Evolutionary conservation across 768 basidiomycete species (phyloP).

Genomic region (Paxillus ammoniavirescens): DNA sequence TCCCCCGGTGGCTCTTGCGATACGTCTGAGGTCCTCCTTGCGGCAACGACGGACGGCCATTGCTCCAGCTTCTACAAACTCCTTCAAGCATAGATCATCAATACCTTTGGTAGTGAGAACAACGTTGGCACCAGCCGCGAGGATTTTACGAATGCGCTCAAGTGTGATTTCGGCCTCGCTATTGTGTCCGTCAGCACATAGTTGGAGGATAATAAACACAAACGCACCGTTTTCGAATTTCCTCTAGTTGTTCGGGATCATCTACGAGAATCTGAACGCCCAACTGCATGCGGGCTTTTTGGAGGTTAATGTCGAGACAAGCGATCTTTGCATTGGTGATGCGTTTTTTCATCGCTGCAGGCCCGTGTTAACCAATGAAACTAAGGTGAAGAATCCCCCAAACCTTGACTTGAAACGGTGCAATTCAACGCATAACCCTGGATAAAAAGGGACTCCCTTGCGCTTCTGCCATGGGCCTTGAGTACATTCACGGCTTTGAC

Average conservation of each 20-base stretch:
- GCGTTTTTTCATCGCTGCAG: slow-evolving; percentile 93
- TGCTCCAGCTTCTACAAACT: slow-evolving; percentile 97
- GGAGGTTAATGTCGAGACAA: slow-evolving; percentile 96
- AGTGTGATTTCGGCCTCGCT: slow-evolving; percentile 96
- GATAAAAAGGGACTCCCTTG: slow-evolving; percentile 91
- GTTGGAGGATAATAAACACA: not conserved
- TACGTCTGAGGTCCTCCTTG: slow-evolving; percentile 96
- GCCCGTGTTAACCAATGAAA: slow-evolving; percentile 3
- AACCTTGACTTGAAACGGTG: slow-evolving; percentile 98
- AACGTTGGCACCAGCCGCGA: slow-evolving; percentile 95
- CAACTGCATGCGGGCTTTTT: slow-evolving; percentile 95
- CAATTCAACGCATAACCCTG: slow-evolving; percentile 98
- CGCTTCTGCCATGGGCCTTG: slow-evolving; percentile 96
- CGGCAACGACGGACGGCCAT: slow-evolving; percentile 98
- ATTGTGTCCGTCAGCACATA: slow-evolving; percentile 10
- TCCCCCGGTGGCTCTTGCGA: slow-evolving; percentile 96
- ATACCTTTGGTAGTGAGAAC: slow-evolving; percentile 98
- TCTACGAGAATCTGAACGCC: slow-evolving; percentile 97
- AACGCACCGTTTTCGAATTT: slow-evolving; percentile 85
- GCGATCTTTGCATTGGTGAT: slow-evolving; percentile 95
- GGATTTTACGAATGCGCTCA: slow-evolving; percentile 93
- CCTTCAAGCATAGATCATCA: slow-evolving; percentile 96
- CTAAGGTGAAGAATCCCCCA: slow-evolving; percentile 14
- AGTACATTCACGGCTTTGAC: slow-evolving; percentile 98
- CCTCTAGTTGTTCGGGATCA: slow-evolving; percentile 93